Conservation (phyloP, 257 asterid species). For the Euphrasia confusa region DNA sequence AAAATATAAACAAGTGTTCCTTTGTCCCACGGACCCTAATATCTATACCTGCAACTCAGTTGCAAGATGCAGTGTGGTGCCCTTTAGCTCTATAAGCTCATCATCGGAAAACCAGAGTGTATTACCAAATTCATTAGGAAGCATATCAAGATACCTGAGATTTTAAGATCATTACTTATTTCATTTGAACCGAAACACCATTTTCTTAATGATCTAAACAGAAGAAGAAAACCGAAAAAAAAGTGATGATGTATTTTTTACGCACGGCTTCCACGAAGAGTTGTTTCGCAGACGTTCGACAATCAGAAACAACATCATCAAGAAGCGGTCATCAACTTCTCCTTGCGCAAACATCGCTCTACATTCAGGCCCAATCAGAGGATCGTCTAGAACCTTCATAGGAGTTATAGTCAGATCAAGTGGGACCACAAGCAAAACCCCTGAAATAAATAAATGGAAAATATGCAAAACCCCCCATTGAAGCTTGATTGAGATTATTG, state of each 20-base stretch:
- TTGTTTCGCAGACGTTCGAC: conserved; percentile 73
- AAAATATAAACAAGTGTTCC: not conserved
- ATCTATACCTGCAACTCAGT: conserved; percentile 66
- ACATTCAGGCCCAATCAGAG: conserved; percentile 78
- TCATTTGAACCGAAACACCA: conserved; percentile 5
- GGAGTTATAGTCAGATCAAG: conserved; percentile 86
- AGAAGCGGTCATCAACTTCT: conserved; percentile 76
- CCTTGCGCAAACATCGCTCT: conserved; percentile 76
- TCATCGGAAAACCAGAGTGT: conserved; percentile 89
- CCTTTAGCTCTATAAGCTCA: conserved; percentile 78
- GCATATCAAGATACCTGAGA: conserved; percentile 82
- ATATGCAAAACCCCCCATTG: too few relatives aligned
- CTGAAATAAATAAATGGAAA: conserved; percentile 25
- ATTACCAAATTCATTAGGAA: conserved; percentile 75
- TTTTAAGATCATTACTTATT: not conserved
- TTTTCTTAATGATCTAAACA: not conserved
- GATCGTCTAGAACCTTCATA: conserved; percentile 84
- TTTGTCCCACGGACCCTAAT: conserved; percentile 3
- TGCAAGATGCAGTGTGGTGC: conserved; percentile 76
- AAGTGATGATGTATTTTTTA: conserved; percentile 2
- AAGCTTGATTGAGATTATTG: too few relatives aligned
- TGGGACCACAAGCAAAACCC: conserved; percentile 70
- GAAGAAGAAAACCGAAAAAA: not conserved
- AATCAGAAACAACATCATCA: conserved; percentile 70
- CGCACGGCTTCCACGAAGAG: conserved; percentile 93